These are phyloP conservation scores for Aphanomyces astaci DNA, from an alignment of 352 stramenopile genomes.

Conservation along the genomic window DNA sequence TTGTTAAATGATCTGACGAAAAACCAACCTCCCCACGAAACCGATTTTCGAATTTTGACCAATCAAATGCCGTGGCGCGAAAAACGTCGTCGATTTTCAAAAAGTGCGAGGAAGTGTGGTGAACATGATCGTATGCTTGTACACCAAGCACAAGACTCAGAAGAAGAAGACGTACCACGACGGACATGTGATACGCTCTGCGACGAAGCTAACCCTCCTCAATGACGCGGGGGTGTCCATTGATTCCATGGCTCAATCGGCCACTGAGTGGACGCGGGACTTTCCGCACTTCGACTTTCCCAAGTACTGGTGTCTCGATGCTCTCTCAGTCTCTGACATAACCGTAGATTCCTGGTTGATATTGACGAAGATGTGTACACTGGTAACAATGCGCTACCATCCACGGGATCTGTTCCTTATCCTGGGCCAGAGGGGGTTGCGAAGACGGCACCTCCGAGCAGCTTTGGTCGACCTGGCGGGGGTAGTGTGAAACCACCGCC, in stretches of 20 bases:
- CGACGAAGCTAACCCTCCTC: constrained; percentile 53
- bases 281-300: constrained; percentile 19
- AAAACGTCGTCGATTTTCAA: not conserved
- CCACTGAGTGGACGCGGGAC: constrained; percentile 29
- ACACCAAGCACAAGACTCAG: constrained; percentile 84
- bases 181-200: constrained; percentile 50
- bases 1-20: not conserved
- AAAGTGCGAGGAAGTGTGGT: not conserved
- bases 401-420: too few relatives aligned
- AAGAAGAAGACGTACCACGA: constrained; percentile 79
- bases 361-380: constrained; percentile 35
- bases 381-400: not conserved
- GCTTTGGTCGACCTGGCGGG: not conserved
- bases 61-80: constrained; percentile 3
- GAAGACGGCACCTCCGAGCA: not conserved
- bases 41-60: not conserved
- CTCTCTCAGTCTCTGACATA: not conserved
- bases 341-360: constrained; percentile 56
- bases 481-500: not conserved
- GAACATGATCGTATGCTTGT: constrained; percentile 46
- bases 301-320: not conserved
- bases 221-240: constrained; percentile 30
- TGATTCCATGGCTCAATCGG: constrained; percentile 11
- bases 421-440: not conserved
- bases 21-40: not conserved